Conservation (phyloP, 1,284 basidiomycete genomes). For the Sanghuangporus baumii region DNA sequence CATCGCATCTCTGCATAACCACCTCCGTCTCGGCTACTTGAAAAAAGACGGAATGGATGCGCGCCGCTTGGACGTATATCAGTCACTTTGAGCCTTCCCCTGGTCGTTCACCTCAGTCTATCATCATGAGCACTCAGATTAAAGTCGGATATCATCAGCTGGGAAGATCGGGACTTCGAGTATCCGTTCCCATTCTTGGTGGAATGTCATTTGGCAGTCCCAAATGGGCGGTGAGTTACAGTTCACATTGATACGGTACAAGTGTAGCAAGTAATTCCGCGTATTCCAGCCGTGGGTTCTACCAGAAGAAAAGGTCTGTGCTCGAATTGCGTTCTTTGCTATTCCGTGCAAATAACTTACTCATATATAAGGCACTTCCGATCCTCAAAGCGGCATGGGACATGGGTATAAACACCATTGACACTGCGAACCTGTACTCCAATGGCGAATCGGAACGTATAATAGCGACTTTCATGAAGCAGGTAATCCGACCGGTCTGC, state of each 20-base stretch:
- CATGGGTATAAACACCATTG: slow-evolving; percentile 39
- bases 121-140: too few relatives aligned
- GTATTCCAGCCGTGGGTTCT: too few relatives aligned
- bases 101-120: too few relatives aligned
- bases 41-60: too few relatives aligned
- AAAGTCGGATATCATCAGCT: slow-evolving; percentile 34
- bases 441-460: slow-evolving; percentile 30
- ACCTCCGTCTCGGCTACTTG: too few relatives aligned
- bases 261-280: too few relatives aligned
- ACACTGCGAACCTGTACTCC: slow-evolving; percentile 54
- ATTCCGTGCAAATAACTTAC: slow-evolving; percentile 15
- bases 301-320: too few relatives aligned
- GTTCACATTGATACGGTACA: not conserved
- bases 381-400: slow-evolving; percentile 45
- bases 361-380: slow-evolving; percentile 23
- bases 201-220: slow-evolving; percentile 41
- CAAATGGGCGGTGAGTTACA: slow-evolving; percentile 24
- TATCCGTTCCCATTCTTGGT: slow-evolving; percentile 45
- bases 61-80: too few relatives aligned
- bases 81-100: too few relatives aligned
- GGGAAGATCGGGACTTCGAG: slow-evolving; percentile 43
- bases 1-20: too few relatives aligned
- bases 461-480: slow-evolving; percentile 27
- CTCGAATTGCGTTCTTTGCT: not conserved
- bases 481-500: slow-evolving; percentile 22